These are phyloP conservation scores for Hypoxylon intermedium DNA, from an alignment of 495 filamentous ascomycete species.

Conservation along the genomic window DNA sequence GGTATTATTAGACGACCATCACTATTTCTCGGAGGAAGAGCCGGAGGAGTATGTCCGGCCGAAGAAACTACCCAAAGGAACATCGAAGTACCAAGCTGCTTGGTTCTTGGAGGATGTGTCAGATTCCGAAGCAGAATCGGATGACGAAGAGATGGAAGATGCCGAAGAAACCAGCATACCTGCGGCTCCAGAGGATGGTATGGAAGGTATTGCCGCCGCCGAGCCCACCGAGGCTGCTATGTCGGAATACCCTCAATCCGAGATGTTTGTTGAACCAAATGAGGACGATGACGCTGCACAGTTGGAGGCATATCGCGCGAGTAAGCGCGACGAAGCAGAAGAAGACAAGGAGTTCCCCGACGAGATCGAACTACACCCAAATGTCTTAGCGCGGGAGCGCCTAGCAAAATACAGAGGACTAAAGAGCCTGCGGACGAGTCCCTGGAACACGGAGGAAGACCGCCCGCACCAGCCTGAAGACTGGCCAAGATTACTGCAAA, in stretches of 20 bases:
- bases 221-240: constrained; percentile 79
- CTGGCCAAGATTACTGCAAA: constrained; percentile 82
- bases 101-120: constrained; percentile 87
- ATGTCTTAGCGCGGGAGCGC: constrained; percentile 84
- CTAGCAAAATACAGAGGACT: constrained; percentile 85
- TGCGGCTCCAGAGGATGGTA: constrained; percentile 73
- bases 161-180: constrained; percentile 55
- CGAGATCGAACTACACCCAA: constrained; percentile 91
- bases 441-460: constrained; percentile 90
- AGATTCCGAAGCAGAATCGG: constrained; percentile 83
- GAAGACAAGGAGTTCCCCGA: constrained; percentile 97
- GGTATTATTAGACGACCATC: constrained; percentile 93
- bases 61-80: constrained; percentile 85
- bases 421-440: constrained; percentile 83
- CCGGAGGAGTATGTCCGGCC: constrained; percentile 57
- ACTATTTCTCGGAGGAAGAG: constrained; percentile 96
- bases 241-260: constrained; percentile 87
- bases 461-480: constrained; percentile 84
- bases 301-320: constrained; percentile 77
- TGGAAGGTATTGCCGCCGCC: constrained; percentile 72
- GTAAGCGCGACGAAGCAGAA: constrained; percentile 76
- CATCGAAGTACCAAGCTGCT: constrained; percentile 89
- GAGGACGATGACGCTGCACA: constrained; percentile 85
- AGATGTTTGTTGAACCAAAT: constrained; percentile 86
- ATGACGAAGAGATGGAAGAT: constrained; percentile 77